Conservation (phyloP, 768 basidiomycete species). For the Suillus weaverae region DNA sequence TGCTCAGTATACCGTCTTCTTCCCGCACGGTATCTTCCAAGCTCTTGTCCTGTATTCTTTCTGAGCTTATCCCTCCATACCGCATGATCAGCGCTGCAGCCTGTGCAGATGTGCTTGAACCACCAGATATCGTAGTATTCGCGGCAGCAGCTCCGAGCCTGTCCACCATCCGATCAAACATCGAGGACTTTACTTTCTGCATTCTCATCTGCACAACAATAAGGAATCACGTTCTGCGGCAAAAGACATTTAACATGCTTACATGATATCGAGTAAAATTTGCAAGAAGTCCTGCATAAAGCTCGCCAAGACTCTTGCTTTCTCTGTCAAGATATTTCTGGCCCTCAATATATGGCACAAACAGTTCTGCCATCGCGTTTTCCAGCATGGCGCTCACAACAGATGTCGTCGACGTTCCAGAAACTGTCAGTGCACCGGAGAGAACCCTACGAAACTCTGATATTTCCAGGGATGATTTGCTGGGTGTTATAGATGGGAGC, state of each 20-base stretch:
- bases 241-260: slow-evolving; percentile 28
- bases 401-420: slow-evolving; percentile 44
- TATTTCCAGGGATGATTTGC: slow-evolving; percentile 60
- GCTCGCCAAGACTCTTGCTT: slow-evolving; percentile 73
- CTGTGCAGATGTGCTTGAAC: slow-evolving; percentile 71
- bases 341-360: slow-evolving; percentile 91
- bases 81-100: slow-evolving; percentile 89
- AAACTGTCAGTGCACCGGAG: slow-evolving; percentile 41
- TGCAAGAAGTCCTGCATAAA: slow-evolving; percentile 72
- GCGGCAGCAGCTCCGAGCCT: slow-evolving; percentile 74
- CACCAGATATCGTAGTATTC: slow-evolving; percentile 57
- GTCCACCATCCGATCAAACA: slow-evolving; percentile 92
- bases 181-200: slow-evolving; percentile 69
- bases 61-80: slow-evolving; percentile 76
- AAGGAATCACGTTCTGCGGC: slow-evolving; percentile 12
- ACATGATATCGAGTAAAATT: slow-evolving; percentile 91
- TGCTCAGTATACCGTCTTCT: slow-evolving; percentile 77
- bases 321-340: slow-evolving; percentile 91
- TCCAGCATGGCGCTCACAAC: slow-evolving; percentile 89
- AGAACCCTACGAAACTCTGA: slow-evolving; percentile 61
- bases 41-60: slow-evolving; percentile 48
- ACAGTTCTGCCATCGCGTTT: slow-evolving; percentile 92
- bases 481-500: slow-evolving; percentile 62
- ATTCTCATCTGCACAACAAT: slow-evolving; percentile 46
- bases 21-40: slow-evolving; percentile 73